Evolutionary conservation across 345 rosid species (phyloP), one percentile per base, ranked within the genome.

Genomic region (Clausena lansium): DNA sequence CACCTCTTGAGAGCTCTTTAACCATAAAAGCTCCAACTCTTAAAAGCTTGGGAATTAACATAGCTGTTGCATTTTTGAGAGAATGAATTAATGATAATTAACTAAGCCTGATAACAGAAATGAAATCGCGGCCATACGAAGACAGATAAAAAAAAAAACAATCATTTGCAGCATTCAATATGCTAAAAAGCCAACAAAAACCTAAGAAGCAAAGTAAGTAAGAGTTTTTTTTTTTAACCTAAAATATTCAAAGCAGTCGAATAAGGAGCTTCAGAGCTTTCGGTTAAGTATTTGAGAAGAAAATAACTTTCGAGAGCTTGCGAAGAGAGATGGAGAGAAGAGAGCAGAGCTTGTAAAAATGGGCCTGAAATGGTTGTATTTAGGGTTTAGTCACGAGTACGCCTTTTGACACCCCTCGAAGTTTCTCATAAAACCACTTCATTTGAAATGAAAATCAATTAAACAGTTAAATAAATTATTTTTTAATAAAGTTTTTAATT

Each of bases 1-100:
- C 83, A 91, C 93, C 95, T 87, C 83, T 82, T 4, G 88, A 81
- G 67, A 88, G 86, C 84, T 84, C 82, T 66, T 67, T 87, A 63
- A 78, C 82, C 64, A 86, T 71, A 76, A 82, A 65, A 78, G 79
- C 75, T 27, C 88, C 88, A 75, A 84, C 74, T 80, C 87, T 86
- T 58, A 88, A 77, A 65, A 87, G 61, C 76, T 87, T 83, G n/a
- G 85, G 81, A 57, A 80, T 54, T 27, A 87, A 24, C 95, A 91
- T 91, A 66, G 45, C 80, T 74, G 74, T 71, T 28, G 73, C 70
- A 78, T 32, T 61, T 66, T 63, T 9, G 6, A 28, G 58, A 67
- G 6, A 66, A 67, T 0, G 32, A 28, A 64, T 74, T 41, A 58
- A 6, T 27, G 28, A 45, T 52, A 52, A 36, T 24, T 35, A 14